phyloP scores from a whole-genome alignment of 768 basidiomycete genomes.

The Lentinula sp. region DNA sequence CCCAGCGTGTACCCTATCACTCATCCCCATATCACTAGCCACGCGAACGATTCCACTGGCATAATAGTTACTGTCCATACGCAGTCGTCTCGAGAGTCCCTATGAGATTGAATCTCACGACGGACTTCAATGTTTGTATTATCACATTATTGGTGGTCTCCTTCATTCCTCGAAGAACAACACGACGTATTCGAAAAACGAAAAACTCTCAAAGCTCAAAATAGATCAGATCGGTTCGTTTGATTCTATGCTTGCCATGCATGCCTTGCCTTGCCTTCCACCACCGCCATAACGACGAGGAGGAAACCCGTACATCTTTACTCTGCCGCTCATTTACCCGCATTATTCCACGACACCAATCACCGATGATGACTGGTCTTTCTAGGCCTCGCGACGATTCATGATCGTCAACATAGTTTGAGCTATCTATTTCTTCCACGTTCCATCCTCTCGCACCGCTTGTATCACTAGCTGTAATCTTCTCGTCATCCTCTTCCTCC shows the following conservation, averaged over 20 bases:
- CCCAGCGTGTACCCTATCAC: background rate
- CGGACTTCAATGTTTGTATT: background rate
- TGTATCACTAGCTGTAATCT: too few species aligned
- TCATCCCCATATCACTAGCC: background rate
- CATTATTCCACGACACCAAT: background rate
- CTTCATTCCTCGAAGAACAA: background rate
- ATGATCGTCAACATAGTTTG: background rate
- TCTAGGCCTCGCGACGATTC: background rate
- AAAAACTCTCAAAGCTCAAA: background rate
- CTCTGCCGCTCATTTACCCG: background rate
- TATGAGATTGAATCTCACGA: background rate
- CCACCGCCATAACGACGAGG: too few species aligned
- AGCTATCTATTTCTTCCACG: too few species aligned
- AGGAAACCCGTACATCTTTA: background rate
- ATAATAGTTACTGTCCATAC: background rate
- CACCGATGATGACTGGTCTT: background rate
- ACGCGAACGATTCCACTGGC: background rate
- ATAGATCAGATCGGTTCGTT: background rate
- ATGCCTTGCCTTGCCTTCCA: too few species aligned
- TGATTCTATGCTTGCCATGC: too few species aligned
- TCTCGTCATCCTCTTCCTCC: too few species aligned
- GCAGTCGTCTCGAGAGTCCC: background rate
- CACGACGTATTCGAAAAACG: background rate
- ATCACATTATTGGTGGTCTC: background rate
- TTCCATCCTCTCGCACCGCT: too few species aligned